phyloP scores from a whole-genome alignment of 2,329 filamentous ascomycete species.

The Talaromyces amestolkiae region DNA sequence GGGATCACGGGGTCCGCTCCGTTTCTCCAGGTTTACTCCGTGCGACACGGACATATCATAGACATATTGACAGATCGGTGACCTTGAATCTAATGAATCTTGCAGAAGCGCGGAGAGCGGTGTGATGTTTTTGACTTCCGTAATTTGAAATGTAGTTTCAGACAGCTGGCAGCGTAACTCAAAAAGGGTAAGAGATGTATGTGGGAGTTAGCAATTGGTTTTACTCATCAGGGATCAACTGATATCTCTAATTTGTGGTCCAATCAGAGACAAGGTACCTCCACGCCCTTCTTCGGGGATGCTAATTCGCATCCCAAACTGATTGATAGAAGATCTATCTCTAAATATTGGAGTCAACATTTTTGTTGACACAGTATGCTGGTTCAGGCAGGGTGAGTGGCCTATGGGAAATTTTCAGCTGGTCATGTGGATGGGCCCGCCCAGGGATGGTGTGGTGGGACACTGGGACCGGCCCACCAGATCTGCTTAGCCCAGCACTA shows the following conservation, averaged over 20 bases:
- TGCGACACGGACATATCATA: not conserved
- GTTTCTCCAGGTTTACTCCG: constrained; percentile 1
- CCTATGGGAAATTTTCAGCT: constrained; percentile 21
- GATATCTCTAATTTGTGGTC: not conserved
- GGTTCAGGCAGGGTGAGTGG: not conserved
- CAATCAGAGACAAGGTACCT: constrained; percentile 1
- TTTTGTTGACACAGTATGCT: not conserved
- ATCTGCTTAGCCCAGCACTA: not conserved
- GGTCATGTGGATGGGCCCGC: constrained; percentile 20
- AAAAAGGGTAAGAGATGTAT: not conserved
- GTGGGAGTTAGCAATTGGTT: not conserved
- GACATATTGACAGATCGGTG: not conserved
- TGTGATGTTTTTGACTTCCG: not conserved
- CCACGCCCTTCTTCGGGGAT: not conserved
- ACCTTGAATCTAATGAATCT: not conserved
- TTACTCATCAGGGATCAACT: not conserved
- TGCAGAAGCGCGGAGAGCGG: not conserved
- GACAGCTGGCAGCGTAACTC: not conserved
- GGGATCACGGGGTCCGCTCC: not conserved
- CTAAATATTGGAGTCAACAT: not conserved
- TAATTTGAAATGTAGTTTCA: not conserved
- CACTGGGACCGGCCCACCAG: not conserved
- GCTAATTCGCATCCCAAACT: not conserved
- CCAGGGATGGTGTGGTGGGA: not conserved
- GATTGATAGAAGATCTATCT: not conserved